Percentiles rank a stretch among this genome's conserved stretches.
Evolutionary conservation across 1,284 basidiomycete genomes (phyloP).

Genomic region (Leccinum griseonigrum): DNA sequence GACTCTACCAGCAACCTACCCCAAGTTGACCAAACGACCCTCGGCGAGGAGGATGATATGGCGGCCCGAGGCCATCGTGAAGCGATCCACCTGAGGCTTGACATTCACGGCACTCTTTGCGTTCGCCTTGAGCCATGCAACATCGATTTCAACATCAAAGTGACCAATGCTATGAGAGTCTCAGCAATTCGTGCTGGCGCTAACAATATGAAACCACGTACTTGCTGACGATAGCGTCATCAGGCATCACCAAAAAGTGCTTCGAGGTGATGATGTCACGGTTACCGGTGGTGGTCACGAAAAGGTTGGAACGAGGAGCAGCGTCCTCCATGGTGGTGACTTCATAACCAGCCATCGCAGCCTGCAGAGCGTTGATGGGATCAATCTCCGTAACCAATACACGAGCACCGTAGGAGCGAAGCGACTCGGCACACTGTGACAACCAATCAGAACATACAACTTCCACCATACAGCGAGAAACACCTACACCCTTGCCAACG

Average conservation of each 20-base stretch:
- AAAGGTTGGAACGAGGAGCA: conserved; percentile 85
- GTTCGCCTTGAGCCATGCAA: conserved; percentile 97
- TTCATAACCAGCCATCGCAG: conserved; percentile 99
- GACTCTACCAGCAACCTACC: conserved; percentile 49
- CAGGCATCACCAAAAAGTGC: conserved; percentile 94
- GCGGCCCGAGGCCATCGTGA: conserved; percentile 86
- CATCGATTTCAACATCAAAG: conserved; percentile 99
- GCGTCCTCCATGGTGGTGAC: conserved; percentile 99
- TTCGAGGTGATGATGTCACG: conserved; percentile 94
- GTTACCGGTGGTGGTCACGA: conserved; percentile 99
- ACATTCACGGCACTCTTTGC: conserved; percentile 86
- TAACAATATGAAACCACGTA: conserved; percentile 38
- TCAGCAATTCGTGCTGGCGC: conserved; percentile 7
- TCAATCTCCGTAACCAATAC: conserved; percentile 98
- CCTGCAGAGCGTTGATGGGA: conserved; percentile 99
- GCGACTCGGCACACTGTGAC: conserved; percentile 92
- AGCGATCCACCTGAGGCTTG: conserved; percentile 99
- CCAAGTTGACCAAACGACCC: conserved; percentile 98
- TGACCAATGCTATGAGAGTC: conserved; percentile 88
- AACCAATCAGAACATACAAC: conserved; percentile 9
- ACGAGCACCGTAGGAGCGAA: conserved; percentile 94
- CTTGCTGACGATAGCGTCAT: conserved; percentile 99
- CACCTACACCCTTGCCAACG: conserved; percentile 90
- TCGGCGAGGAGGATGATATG: conserved; percentile 98
- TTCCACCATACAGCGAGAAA: not conserved